Evolutionary conservation across 192 early-diverging fungal species (phyloP).

Genomic region (Glomus cerebriforme): DNA sequence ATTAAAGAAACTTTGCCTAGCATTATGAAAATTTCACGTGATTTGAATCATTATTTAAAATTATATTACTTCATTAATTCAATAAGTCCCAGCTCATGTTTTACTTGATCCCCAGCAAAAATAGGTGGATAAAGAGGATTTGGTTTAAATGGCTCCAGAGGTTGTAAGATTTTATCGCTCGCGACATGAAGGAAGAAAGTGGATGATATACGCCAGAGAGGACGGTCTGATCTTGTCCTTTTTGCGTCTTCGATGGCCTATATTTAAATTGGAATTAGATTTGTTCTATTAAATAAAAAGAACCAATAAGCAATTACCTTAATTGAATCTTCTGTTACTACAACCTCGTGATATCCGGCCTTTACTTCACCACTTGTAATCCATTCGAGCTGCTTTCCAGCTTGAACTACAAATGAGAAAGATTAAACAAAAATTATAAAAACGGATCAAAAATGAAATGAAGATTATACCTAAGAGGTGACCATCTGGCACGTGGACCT

Average conservation of each 20-base stretch:
- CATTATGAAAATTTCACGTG: no score
- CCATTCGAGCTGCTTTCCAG: constrained; percentile 68
- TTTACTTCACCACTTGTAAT: constrained; percentile 64
- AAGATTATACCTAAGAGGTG: constrained; percentile 48
- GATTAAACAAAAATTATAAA: not conserved
- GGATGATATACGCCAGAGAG: constrained; percentile 72
- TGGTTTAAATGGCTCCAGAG: constrained; percentile 52
- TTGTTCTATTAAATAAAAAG: not conserved
- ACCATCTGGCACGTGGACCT: constrained; percentile 66
- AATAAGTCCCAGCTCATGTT: constrained; percentile 63
- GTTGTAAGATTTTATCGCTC: constrained; percentile 61
- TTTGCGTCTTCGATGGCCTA: constrained; percentile 25
- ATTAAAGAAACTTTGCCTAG: no score
- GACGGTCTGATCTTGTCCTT: constrained; percentile 39
- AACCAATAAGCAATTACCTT: constrained; percentile 30
- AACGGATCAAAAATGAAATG: constrained; percentile 29
- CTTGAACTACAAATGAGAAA: constrained; percentile 41
- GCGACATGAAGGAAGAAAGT: constrained; percentile 75
- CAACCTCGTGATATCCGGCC: constrained; percentile 75
- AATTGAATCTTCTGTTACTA: constrained; percentile 59
- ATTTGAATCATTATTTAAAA: no score
- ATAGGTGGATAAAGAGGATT: constrained; percentile 60
- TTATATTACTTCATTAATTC: constrained; percentile 51
- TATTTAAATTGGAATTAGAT: not conserved
- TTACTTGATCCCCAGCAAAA: constrained; percentile 63